Evolutionary conservation across 768 basidiomycete genomes (phyloP), one percentile per base, ranked within the genome.

Genomic region (Podaxis sp.): DNA sequence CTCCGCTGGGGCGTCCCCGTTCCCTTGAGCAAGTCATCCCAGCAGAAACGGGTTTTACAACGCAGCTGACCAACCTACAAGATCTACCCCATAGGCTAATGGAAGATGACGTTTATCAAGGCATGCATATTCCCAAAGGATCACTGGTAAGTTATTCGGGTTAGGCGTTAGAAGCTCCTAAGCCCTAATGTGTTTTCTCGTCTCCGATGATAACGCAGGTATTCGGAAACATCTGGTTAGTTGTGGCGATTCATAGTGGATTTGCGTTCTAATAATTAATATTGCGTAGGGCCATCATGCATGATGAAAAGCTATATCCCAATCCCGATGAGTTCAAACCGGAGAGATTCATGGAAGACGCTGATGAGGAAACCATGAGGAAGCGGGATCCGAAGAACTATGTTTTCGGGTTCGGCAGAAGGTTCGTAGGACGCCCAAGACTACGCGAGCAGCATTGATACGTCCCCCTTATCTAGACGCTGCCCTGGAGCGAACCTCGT

Each of bases 401-500:
- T 66, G 74, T 76, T 1, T 79, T 79, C 64, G 77, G 77, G 17
- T 79, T 79, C 63, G 77, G 77, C n/a, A 69, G 77, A 64, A 75
- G 77, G 77, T 78, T 50, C 33, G 73, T 69, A 24, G 38, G 25
- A 37, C 7, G 46, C 38, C 6, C 25, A 57, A n/a, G n/a, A 19
- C 41, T 13, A 29, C 17, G 50, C 15, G 9, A 4, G 19, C 8
- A 19, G n/a, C 22, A 5, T 53, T 63, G 27, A 62, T 43, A 29
- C 7, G 1, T 24, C 52, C 15, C 6, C 33, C 9, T 40, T 15
- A 43, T 60, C 40, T 63, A 85, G 86, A 57, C 80, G 80, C 38
- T 90, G 89, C 69, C 89, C 89, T 0, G 89, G 89, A 15, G 67
- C 72, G 41, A 74, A 88, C 69, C 79, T 90, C 33, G 83, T 85